Evolutionary conservation across 179 eudicot species (phyloP), one percentile per base, ranked within the genome.

Genomic region (Vitellaria paradoxa): DNA sequence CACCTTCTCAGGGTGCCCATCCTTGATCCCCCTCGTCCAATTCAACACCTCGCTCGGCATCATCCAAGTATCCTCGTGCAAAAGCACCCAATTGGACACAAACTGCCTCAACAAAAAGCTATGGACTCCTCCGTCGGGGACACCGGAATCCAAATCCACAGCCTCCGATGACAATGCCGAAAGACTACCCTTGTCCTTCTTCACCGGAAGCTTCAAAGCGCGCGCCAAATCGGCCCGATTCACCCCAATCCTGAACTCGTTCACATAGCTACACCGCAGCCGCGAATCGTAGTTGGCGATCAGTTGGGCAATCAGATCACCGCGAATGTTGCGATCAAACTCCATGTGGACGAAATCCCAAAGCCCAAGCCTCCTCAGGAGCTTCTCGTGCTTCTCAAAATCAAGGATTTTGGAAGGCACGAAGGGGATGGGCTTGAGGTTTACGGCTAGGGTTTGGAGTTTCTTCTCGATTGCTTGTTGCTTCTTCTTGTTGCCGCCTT

Each of bases 271-370:
- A 71, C 6, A 7, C 0, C 97, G 77, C 4, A 13, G 9, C 24
- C 81, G 82, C 0, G 65, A 12, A 9, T 73, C 84, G 75, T 87
- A 96, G 70, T 13, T 76, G 5, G 76, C 92, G 23, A 96, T 76
- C 60, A 96, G 78, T 79, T 92, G 78, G 6, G 83, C 89, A 26
- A 96, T 47, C 13, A 92, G 78, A 83, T 92, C 98, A 20, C 4
- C 79, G 74, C 94, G 83, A 37, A 96, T 13, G 21, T 23, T 70
- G 65, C 66, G 77, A 77, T 88, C 96, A 63, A 93, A 89, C 65
- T 89, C 88, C 10, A 88, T 65, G 24, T 88, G 88, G 14, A 84
- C 89, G 63, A 94, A 96, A 18, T 94, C 98, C 94, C 96, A 96
- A 84, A 96, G 70, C 7, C 92, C 96, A 40, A 92, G 76, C 0